Conservation (phyloP, 2,329 filamentous ascomycete species). For the Fusarium continuum region DNA sequence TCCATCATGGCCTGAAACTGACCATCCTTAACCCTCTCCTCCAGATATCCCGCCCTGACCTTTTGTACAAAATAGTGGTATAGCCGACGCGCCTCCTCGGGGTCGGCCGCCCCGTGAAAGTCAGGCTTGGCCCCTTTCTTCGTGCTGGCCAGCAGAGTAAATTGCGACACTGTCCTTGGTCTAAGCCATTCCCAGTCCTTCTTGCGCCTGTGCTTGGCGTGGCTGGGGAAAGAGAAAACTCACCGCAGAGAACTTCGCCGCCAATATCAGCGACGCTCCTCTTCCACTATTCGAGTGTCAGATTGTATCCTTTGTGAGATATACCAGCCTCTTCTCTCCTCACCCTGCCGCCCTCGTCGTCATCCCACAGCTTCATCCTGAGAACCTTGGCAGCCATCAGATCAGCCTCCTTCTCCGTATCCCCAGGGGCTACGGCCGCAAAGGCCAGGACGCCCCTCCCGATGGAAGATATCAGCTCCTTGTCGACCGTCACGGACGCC, state of each 20-base stretch:
- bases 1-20: constrained; percentile 99
- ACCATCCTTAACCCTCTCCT: constrained; percentile 88
- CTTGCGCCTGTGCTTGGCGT: not conserved
- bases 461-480: constrained; percentile 88
- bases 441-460: constrained; percentile 90
- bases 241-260: constrained; percentile 95
- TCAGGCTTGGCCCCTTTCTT: constrained; percentile 96
- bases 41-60: constrained; percentile 74
- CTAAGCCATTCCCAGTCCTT: constrained; percentile 2
- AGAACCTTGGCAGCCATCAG: constrained; percentile 84
- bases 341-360: constrained; percentile 74
- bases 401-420: constrained; percentile 89
- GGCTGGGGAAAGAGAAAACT: not conserved
- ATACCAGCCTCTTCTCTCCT: constrained; percentile 35
- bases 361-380: constrained; percentile 92
- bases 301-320: constrained; percentile 8
- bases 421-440: constrained; percentile 88
- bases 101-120: constrained; percentile 87
- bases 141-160: constrained; percentile 91
- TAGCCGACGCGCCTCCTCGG: constrained; percentile 79
- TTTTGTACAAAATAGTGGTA: constrained; percentile 86
- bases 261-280: constrained; percentile 85
- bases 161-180: constrained; percentile 82
- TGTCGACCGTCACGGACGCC: constrained; percentile 94
- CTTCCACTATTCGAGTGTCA: constrained; percentile 76